Conservation (phyloP, 23 red algal species). For the Gracilaria domingensis region DNA sequence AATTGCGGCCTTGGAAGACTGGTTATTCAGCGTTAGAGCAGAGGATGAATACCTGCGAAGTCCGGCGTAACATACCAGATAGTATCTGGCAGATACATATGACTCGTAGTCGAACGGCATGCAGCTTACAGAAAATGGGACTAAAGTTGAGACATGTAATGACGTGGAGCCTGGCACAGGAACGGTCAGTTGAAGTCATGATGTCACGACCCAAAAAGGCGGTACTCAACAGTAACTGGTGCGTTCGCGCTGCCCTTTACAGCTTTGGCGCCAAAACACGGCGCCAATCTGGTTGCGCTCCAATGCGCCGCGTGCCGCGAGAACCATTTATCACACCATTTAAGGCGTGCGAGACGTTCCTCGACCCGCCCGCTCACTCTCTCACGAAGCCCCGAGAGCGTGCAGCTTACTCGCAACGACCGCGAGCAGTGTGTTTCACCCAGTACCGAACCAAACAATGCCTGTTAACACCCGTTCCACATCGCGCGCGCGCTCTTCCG, state of each 20-base stretch:
- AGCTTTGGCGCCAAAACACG: constrained; percentile 37
- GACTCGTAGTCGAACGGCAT: no score
- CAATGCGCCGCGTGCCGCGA: neutral
- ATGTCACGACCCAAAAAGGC: neutral
- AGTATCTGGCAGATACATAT: no score
- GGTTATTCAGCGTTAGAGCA: no score
- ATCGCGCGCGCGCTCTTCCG: neutral
- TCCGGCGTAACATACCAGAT: no score
- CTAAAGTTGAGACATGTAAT: neutral
- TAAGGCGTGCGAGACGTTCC: neutral
- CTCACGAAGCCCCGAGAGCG: neutral
- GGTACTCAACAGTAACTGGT: neutral
- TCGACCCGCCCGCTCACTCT: neutral
- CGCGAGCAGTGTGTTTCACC: neutral
- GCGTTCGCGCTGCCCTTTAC: no score
- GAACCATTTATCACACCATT: neutral
- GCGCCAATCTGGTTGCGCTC: neutral
- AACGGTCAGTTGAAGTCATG: neutral
- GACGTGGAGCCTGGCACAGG: neutral
- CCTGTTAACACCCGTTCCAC: constrained; percentile 25
- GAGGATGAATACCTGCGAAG: no score
- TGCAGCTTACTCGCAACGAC: neutral
- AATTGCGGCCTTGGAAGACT: neutral
- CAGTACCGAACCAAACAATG: neutral
- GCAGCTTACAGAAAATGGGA: neutral